Conservation (phyloP, 768 basidiomycete genomes). For the Termitomyces heimii region DNA sequence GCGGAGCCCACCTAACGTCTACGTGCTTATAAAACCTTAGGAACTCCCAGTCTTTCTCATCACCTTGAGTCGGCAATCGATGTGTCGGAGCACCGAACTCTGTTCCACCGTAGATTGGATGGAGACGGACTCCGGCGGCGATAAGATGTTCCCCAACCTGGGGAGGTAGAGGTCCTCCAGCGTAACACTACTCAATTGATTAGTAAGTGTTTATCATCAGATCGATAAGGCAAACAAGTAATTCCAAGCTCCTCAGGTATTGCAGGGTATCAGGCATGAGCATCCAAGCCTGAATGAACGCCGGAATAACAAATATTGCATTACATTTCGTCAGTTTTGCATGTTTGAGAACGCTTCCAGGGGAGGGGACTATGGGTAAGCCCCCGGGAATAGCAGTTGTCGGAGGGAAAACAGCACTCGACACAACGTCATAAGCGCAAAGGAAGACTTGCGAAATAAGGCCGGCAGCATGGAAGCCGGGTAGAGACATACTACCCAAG, state of each 20-base stretch:
- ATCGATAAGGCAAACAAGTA: slow-evolving; percentile 19
- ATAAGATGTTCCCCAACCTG: slow-evolving; percentile 23
- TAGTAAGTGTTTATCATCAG: neutral
- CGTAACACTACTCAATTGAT: slow-evolving; percentile 15
- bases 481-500: slow-evolving; percentile 21
- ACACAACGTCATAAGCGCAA: slow-evolving; percentile 13
- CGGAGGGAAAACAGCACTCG: slow-evolving; percentile 21
- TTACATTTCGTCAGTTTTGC: slow-evolving; percentile 15
- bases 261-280: slow-evolving; percentile 12
- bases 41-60: slow-evolving; percentile 25
- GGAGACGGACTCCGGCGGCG: slow-evolving; percentile 21
- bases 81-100: slow-evolving; percentile 20
- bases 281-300: slow-evolving; percentile 23
- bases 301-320: slow-evolving; percentile 19
- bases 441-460: slow-evolving; percentile 16
- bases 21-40: slow-evolving; percentile 18
- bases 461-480: slow-evolving; percentile 25
- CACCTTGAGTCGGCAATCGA: slow-evolving; percentile 9
- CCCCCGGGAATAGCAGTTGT: slow-evolving; percentile 5
- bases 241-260: slow-evolving; percentile 16
- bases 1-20: slow-evolving; percentile 24
- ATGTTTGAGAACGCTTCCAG: slow-evolving; percentile 24
- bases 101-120: slow-evolving; percentile 19
- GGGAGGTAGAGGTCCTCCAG: slow-evolving; percentile 23
- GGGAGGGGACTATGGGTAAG: slow-evolving; percentile 25